Percentiles rank a stretch among this genome's conserved stretches.
Evolutionary conservation across 345 rosid species (phyloP).

Genomic region (Populus alba): DNA sequence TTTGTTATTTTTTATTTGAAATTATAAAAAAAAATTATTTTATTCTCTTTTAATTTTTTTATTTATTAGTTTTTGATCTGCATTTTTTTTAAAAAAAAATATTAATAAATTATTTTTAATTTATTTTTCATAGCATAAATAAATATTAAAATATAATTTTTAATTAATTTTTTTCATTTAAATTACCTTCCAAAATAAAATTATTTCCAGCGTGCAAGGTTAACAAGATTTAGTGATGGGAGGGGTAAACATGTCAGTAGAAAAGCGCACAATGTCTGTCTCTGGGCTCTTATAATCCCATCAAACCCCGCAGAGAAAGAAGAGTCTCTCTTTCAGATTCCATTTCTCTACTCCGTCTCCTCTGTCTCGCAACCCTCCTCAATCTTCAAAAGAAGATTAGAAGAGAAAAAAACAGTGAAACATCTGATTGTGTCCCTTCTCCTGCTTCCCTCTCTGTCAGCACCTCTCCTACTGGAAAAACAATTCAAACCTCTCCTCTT

Average conservation of each 20-base stretch:
- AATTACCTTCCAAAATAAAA: no score
- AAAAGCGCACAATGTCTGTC: not conserved
- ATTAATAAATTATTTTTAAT: no score
- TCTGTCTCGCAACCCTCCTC: not conserved
- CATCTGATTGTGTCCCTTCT: not conserved
- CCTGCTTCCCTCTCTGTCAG: not conserved
- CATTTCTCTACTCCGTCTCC: not conserved
- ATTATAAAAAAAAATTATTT: no score
- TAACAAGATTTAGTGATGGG: not conserved
- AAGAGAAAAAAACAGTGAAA: no score
- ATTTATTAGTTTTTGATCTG: no score
- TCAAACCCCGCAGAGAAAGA: not conserved
- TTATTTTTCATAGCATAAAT: no score
- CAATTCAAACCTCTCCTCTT: not conserved
- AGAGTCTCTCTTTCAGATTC: not conserved
- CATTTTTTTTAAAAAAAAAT: no score
- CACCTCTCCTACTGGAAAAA: not conserved
- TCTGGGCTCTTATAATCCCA: conserved; percentile 17
- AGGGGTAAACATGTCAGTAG: conserved; percentile 31
- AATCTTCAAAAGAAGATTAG: no score
- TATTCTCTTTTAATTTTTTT: no score
- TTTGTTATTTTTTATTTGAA: no score
- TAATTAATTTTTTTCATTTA: no score
- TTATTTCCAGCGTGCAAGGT: not conserved
- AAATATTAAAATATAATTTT: no score